Conservation (phyloP, 208 protist species). For the Leishmania gerbilli region DNA sequence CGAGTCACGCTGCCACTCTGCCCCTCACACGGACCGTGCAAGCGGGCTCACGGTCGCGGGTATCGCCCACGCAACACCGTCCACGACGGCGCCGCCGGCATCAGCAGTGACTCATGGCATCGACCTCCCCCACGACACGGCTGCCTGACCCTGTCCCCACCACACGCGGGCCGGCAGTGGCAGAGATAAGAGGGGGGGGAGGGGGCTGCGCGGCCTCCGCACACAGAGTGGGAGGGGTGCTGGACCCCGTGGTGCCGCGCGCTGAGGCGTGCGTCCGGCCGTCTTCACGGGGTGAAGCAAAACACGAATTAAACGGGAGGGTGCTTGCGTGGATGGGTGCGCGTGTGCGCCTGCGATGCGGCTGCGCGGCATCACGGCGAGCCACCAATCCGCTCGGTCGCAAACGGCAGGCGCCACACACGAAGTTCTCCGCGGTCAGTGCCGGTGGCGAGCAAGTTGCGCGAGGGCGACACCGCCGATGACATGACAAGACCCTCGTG, state of each 20-base stretch:
- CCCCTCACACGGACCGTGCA: background rate
- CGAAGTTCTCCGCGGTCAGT: constrained; percentile 78
- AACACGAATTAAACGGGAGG: background rate
- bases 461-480: constrained; percentile 43
- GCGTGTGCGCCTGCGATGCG: background rate
- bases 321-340: background rate
- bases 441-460: constrained; percentile 66
- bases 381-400: constrained; percentile 49
- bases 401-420: constrained; percentile 71
- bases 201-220: background rate
- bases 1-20: background rate
- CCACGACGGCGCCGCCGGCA: background rate
- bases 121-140: background rate
- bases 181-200: background rate
- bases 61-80: background rate
- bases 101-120: background rate
- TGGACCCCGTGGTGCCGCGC: background rate
- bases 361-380: background rate
- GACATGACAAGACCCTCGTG: constrained; percentile 86
- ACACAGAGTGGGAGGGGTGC: background rate
- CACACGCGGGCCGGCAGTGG: background rate
- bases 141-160: background rate
- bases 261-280: background rate
- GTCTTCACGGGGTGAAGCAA: background rate
- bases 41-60: background rate